Base-by-base conservation (phyloP, 1,284 basidiomycete genomes). In the Papiliotrema terrestris region DNA sequence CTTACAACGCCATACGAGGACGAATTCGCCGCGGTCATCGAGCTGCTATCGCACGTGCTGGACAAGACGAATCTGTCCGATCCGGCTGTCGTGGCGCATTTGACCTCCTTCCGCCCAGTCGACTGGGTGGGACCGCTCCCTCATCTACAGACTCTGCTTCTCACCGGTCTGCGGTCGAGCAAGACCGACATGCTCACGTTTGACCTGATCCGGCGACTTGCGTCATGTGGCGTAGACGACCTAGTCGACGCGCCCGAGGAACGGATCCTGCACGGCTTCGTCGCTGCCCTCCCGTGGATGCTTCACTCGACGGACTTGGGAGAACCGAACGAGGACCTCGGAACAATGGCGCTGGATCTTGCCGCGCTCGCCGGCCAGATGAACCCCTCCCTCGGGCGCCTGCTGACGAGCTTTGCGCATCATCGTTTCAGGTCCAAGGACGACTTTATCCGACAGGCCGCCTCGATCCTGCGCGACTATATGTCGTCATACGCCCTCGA, bases 391-490 rank as follows among this genome's bases (percentile, higher is more conserved):
- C 87, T 96, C 61, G 60, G 84, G 55, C 86, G 90, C 35, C 87
- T 97, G 63, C 88, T 95, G 83, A 87, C 82, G 1, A 94, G 91
- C 8, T 93, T 95, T 61, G 85, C 89, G 41, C 91, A 89, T 73
- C 80, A 82, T 22, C 87, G 91, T 44, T 97, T 97, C 81, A 82
- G 93, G 43, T 91, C 91, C 2, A 88, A 88, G 70, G 94, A 97
- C 54, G 93, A 97, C 73, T 92, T 97, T 74, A 82, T 95, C 55
- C 85, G 91, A 2, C 92, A 97, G 71, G 92, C 91, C 0, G 86
- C 91, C 19, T 81, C 84, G 2, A 87, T 88, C 62, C 81, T 97
- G 42, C 84, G 90, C 29, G 90, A 94, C 66, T 93, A 88, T 56
- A 59, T 78, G 83, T 83, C 22, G 67, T 64, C 65, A 71, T 49